phyloP scores from a whole-genome alignment of 2,329 filamentous ascomycete genomes.

The Orbilia quercus region DNA sequence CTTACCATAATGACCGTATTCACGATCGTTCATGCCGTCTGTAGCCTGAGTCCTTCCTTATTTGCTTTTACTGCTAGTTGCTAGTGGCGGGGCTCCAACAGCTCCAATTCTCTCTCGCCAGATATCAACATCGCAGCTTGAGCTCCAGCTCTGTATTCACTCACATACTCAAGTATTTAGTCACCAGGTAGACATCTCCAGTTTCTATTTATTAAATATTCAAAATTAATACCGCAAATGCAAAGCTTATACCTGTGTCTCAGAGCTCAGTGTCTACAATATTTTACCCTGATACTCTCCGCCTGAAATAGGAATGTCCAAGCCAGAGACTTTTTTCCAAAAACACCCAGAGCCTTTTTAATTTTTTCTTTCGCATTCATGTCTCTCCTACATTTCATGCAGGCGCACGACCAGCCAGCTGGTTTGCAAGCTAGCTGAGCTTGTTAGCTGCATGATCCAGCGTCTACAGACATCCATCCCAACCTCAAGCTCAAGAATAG shows the following conservation, averaged over 20 bases:
- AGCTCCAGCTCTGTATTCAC: too few relatives aligned
- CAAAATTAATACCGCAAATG: not conserved
- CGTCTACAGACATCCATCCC: slow-evolving; percentile 1
- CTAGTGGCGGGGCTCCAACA: slow-evolving; percentile 45
- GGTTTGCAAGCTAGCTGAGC: not conserved
- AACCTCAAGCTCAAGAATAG: not conserved
- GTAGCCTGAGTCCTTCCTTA: slow-evolving; percentile 22
- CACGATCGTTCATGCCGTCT: slow-evolving; percentile 20
- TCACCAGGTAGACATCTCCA: too few relatives aligned
- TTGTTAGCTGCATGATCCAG: slow-evolving; percentile 9
- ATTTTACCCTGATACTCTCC: too few relatives aligned
- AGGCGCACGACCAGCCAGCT: slow-evolving; percentile 52
- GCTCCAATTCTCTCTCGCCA: slow-evolving; percentile 10
- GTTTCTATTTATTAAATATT: too few relatives aligned
- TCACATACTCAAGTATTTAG: too few relatives aligned
- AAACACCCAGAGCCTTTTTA: not conserved
- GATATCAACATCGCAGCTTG: not conserved
- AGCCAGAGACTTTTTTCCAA: too few relatives aligned
- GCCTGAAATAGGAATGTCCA: slow-evolving; percentile 46
- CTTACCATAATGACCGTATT: too few relatives aligned
- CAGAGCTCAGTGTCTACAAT: too few relatives aligned
- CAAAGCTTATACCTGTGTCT: not conserved
- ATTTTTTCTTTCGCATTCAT: slow-evolving; percentile 1
- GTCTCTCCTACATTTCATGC: slow-evolving; percentile 30
- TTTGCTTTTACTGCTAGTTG: slow-evolving; percentile 5